These are phyloP conservation scores for Opeltia flavorubescens DNA, from an alignment of 495 filamentous ascomycete genomes.

Conservation along the genomic window DNA sequence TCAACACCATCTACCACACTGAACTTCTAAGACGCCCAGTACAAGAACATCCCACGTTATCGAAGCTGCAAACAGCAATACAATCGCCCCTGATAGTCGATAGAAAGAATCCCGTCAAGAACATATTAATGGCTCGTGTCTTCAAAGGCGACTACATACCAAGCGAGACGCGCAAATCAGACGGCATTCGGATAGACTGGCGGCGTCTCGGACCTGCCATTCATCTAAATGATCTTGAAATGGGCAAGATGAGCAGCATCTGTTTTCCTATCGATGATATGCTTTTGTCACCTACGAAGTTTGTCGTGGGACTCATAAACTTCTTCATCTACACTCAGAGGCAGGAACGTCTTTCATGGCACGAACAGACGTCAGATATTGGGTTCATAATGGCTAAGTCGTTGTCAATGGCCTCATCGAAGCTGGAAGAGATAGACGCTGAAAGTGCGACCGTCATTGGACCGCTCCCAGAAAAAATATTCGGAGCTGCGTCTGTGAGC, in stretches of 20 bases:
- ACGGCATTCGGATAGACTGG: not conserved
- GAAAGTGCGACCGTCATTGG: not conserved
- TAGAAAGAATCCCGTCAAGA: not conserved
- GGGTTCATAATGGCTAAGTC: not conserved
- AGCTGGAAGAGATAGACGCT: too few relatives aligned
- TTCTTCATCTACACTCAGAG: not conserved
- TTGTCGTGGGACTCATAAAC: not conserved
- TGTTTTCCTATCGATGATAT: not conserved
- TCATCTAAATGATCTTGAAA: not conserved
- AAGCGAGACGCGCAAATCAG: not conserved
- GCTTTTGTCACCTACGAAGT: not conserved
- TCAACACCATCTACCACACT: not conserved
- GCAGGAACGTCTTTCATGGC: not conserved
- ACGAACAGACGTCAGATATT: not conserved
- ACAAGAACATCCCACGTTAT: not conserved
- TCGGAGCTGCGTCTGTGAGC: not conserved
- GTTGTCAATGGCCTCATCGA: not conserved
- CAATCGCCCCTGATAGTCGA: not conserved
- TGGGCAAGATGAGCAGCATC: not conserved
- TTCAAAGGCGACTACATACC: not conserved
- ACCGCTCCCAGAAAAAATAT: not conserved
- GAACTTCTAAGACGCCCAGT: not conserved
- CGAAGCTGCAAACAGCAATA: not conserved
- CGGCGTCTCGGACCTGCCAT: not conserved
- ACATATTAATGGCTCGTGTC: not conserved